Evolutionary conservation across 2,329 filamentous ascomycete species (phyloP), one percentile per base, ranked within the genome.

Genomic region (Thermomyces lanuginosus): DNA sequence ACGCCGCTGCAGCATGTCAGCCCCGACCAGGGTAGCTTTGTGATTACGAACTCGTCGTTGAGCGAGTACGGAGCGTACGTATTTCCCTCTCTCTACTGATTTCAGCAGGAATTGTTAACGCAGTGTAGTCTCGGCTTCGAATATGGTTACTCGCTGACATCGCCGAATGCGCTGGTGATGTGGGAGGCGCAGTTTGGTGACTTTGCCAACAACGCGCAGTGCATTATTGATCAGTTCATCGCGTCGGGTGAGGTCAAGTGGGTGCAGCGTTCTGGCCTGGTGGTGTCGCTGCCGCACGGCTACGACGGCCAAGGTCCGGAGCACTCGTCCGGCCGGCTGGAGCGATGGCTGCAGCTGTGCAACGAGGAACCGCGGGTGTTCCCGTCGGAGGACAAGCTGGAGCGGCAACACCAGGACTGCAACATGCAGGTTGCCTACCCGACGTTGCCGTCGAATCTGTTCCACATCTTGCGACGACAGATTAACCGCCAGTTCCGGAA

Each of bases 141-240:
- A 59, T 98, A 98, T 47, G 89, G 89, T 34, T 98, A 98, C 65
- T 98, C 89, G 3, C 63, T 98, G 34, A 92, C 84, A 15, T 95
- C 89, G 16, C 89, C 89, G 31, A 92, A 93, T 51, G 86, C 89
- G 19, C 72, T 98, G 14, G 86, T 98, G 43, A 92, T 98, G 74
- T 98, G 89, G 89, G 89, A 98, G 62, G 89, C 89, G 19, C 89
- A 98, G 58, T 98, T 98, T 48, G 89, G 89, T 66, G 89, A 98
- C 59, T 98, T 98, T 47, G 89, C 89, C 66, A 98, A 98, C 69
- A 98, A 93, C 49, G 86, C 89, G 22, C 89, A 98, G 61, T 92
- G 83, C 55, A 91, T 98, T 57, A 91, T 98, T 48, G 89, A 98
- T 55, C 89, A 98, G 60, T 98, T 98, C 61, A 76, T 98, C 44